A percentile compares a stretch with the other conserved stretches of the same genome.
Evolutionary conservation across 768 basidiomycete species (phyloP).

Genomic region (Polyporus arcularius): DNA sequence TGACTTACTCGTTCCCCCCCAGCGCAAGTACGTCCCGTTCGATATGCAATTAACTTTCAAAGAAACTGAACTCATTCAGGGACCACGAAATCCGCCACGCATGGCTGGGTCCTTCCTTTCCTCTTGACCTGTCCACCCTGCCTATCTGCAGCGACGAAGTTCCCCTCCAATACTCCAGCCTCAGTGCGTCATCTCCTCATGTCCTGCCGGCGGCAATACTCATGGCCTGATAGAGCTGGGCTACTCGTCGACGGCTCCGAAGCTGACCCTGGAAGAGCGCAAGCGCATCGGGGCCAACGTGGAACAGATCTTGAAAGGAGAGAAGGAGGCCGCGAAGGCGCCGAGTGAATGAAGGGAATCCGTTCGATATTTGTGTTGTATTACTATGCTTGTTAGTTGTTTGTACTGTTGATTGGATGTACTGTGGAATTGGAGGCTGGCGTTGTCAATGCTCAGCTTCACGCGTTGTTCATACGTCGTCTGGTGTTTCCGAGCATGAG

Average conservation of each 20-base stretch:
- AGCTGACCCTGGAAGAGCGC: constrained; percentile 60
- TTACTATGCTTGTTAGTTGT: background rate
- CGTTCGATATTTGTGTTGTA: too few species aligned
- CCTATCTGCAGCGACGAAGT: constrained; percentile 52
- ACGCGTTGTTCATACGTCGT: background rate
- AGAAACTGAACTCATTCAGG: constrained; percentile 32
- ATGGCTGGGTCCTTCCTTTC: constrained; percentile 74
- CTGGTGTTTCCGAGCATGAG: background rate
- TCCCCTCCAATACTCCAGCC: constrained; percentile 67
- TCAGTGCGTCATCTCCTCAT: constrained; percentile 18
- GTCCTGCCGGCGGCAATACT: background rate
- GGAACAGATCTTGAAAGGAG: constrained; percentile 56
- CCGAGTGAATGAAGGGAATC: constrained; percentile 35
- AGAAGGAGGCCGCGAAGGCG: constrained; percentile 71
- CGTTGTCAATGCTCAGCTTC: too few species aligned
- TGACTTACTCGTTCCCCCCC: background rate
- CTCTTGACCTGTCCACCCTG: constrained; percentile 61
- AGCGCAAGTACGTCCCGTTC: constrained; percentile 51
- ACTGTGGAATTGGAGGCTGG: too few species aligned
- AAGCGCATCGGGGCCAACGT: constrained; percentile 60
- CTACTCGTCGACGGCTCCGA: constrained; percentile 56
- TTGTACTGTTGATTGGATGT: background rate
- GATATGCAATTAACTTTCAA: too few species aligned
- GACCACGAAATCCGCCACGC: constrained; percentile 72
- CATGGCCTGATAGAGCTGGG: constrained; percentile 53